Evolutionary conservation across 1,284 basidiomycete species (phyloP).

Genomic region (Ustilago bromivora): DNA sequence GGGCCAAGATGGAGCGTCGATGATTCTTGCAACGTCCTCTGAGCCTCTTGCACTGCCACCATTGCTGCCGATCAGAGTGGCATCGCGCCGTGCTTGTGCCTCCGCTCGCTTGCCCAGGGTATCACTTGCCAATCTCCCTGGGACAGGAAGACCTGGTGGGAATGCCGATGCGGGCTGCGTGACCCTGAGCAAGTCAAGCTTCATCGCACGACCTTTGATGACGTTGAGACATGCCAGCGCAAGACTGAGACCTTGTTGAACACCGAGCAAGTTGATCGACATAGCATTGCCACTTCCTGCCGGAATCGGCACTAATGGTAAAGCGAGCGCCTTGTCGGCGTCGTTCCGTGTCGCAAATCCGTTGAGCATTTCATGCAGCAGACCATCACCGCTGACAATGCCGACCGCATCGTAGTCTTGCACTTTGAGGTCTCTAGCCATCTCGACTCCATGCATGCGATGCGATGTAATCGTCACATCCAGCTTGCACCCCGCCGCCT

Average conservation of each 20-base stretch:
- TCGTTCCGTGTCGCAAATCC: slow-evolving; percentile 83
- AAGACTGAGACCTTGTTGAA: slow-evolving; percentile 62
- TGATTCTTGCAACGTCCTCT: slow-evolving; percentile 32
- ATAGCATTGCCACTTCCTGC: slow-evolving; percentile 87
- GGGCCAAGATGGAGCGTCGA: slow-evolving; percentile 43
- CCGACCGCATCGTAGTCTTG: slow-evolving; percentile 77
- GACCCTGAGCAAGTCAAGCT: slow-evolving; percentile 84
- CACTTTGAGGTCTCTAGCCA: slow-evolving; percentile 76
- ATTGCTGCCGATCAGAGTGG: slow-evolving; percentile 23
- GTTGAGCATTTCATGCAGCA: slow-evolving; percentile 91
- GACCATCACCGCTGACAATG: slow-evolving; percentile 89
- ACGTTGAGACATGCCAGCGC: slow-evolving; percentile 80
- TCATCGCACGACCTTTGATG: slow-evolving; percentile 83
- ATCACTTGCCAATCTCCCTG: slow-evolving; percentile 14
- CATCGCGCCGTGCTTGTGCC: slow-evolving; percentile 5
- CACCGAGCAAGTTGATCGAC: slow-evolving; percentile 77
- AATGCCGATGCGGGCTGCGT: slow-evolving; percentile 74
- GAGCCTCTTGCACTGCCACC: slow-evolving; percentile 23
- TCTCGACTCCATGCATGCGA: slow-evolving; percentile 79
- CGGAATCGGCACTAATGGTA: slow-evolving; percentile 87
- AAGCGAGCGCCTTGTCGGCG: slow-evolving; percentile 78
- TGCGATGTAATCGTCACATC: slow-evolving; percentile 75
- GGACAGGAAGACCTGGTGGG: slow-evolving; percentile 34
- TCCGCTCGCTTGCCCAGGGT: slow-evolving; percentile 18
- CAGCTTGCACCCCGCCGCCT: slow-evolving; percentile 79